Conservation (phyloP, 768 basidiomycete species). For the Naganishia friedmannii region DNA sequence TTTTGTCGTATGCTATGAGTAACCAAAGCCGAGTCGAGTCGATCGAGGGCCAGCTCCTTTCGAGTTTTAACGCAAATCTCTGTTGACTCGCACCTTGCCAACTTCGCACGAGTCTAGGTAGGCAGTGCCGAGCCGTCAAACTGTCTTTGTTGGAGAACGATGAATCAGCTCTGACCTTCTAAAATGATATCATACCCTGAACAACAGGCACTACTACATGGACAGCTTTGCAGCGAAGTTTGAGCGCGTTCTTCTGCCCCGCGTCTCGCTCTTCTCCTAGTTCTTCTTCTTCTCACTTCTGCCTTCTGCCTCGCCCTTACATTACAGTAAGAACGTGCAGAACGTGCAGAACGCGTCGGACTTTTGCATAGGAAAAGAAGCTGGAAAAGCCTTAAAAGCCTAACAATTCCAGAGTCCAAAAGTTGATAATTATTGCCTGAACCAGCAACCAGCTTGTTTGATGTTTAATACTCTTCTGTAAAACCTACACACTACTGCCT, state of each 20-base stretch:
- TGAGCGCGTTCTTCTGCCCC: neutral
- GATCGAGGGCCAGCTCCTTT: neutral
- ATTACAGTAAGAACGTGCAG: too few relatives aligned
- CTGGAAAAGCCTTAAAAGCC: too few relatives aligned
- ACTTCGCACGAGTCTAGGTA: neutral
- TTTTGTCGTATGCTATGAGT: neutral
- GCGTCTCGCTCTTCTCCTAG: neutral
- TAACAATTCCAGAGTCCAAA: too few relatives aligned
- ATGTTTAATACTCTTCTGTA: too few relatives aligned
- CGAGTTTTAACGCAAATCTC: neutral
- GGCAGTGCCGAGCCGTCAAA: neutral
- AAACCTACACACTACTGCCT: too few relatives aligned
- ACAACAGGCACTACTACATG: neutral
- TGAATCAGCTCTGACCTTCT: neutral
- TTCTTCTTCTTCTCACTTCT: neutral
- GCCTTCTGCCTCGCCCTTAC: too few relatives aligned
- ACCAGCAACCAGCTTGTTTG: too few relatives aligned
- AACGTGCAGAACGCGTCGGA: too few relatives aligned
- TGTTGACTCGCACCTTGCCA: neutral
- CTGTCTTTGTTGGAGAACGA: neutral
- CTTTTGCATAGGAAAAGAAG: too few relatives aligned
- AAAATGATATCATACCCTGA: neutral
- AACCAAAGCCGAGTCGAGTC: neutral
- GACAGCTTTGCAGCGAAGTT: neutral
- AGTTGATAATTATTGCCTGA: too few relatives aligned